Evolutionary conservation across 1,284 basidiomycete species (phyloP), one percentile per base, ranked within the genome.

Genomic region (Rhodotorula sp.): DNA sequence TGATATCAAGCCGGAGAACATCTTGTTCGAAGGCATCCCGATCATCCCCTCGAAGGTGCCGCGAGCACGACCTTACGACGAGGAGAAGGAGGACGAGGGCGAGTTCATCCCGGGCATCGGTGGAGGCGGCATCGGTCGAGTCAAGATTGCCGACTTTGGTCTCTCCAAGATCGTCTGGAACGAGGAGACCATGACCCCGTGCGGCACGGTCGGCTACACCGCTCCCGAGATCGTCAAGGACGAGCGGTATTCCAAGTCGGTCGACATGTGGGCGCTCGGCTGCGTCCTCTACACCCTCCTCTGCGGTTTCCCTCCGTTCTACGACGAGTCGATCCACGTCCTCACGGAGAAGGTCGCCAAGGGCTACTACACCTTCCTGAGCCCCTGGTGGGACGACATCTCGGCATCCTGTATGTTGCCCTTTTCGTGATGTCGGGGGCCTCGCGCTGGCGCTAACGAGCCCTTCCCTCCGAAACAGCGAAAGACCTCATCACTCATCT

Each of bases 171-270:
- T 99, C 67, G 93, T 99, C 7, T 99, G 97, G 97, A 91, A 97
- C 80, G 93, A 98, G 81, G 90, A 97, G 82, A 99, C 97, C 16
- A 97, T 94, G 90, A 99, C 97, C 38, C 97, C 97, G 28, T 99
- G 97, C 79, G 97, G 97, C 47, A 99, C 97, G 1, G 95, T 99
- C 43, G 97, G 97, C 7, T 99, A 99, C 83, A 99, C 97, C 4
- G 97, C 97, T 5, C 97, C 97, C 3, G 97, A 99, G 83, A 99
- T 99, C 75, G 97, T 99, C 79, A 98, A 98, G 83, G 97, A 99
- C 81, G 95, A 99, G 84, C 87, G 95, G 38, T 99, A 99, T 81
- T 93, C 90, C 81, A 98, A 97, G 84, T 93, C 90, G 78, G 97
- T 99, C 67, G 97, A 99, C 81, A 99, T 99, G 97, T 99, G 97